phyloP scores from a whole-genome alignment of 176 grass and related monocot genomes.

The Bonia amplexicaulis region DNA sequence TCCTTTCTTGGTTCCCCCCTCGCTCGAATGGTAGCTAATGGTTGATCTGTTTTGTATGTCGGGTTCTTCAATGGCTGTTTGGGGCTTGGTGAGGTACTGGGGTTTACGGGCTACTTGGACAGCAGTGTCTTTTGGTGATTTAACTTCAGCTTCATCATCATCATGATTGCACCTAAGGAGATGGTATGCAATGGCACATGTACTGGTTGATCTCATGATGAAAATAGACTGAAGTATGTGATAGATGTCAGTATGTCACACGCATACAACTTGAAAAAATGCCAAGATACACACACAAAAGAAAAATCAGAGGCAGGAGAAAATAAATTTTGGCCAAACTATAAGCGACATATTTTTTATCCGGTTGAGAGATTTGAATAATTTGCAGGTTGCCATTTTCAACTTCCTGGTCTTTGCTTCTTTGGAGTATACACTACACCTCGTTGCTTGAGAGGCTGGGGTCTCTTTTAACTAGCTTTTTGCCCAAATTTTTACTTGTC shows the following conservation, averaged over 20 bases:
- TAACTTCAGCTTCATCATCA: neutral
- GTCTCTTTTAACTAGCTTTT: conserved; percentile 21
- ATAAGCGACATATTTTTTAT: neutral
- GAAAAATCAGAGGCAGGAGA: neutral
- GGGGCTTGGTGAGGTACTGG: neutral
- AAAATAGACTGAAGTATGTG: neutral
- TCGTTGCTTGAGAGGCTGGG: conserved; percentile 28
- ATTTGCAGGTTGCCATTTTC: neutral
- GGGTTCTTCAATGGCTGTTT: neutral
- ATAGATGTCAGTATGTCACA: neutral
- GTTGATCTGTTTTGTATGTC: neutral
- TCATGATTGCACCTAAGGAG: neutral
- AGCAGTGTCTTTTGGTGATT: neutral
- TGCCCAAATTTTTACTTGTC: conserved; percentile 27
- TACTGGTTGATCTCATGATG: neutral
- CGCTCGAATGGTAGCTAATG: neutral
- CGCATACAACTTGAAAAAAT: neutral
- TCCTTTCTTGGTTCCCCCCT: neutral
- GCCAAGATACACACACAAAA: neutral
- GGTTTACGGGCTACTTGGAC: neutral
- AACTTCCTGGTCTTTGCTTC: conserved; percentile 36
- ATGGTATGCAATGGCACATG: neutral
- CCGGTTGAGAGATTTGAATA: neutral
- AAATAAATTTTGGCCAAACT: neutral
- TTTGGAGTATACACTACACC: neutral